A percentile compares a stretch with the other conserved stretches of the same genome.
These are phyloP conservation scores for Phytopythium montanum DNA, from an alignment of 352 stramenopile species.

Conservation along the genomic window DNA sequence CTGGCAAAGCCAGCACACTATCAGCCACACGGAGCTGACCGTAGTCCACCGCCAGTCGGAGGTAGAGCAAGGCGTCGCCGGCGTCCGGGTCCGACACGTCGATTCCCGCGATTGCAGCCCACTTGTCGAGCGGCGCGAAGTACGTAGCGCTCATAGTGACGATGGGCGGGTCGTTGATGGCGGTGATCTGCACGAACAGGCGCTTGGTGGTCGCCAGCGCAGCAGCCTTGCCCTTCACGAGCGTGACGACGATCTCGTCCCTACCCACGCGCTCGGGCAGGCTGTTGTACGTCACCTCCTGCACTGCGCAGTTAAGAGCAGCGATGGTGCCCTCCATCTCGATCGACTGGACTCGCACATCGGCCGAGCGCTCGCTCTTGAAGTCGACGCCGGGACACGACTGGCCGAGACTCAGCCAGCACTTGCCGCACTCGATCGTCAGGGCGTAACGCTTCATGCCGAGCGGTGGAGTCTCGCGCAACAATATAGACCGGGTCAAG, in stretches of 20 bases:
- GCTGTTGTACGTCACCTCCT: conserved; percentile 46
- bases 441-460: conserved; percentile 13
- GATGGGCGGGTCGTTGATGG: conserved; percentile 39
- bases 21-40: conserved; percentile 24
- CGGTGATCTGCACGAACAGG: conserved; percentile 35
- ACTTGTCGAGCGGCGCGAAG: conserved; percentile 25
- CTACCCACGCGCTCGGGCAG: conserved; percentile 18
- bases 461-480: conserved; percentile 9
- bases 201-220: conserved; percentile 16
- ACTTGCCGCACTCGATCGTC: conserved; percentile 30
- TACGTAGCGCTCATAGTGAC: conserved; percentile 25
- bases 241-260: conserved; percentile 40
- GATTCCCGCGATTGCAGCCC: conserved; percentile 21
- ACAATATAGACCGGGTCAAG: conserved; percentile 42
- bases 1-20: not conserved
- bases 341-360: conserved; percentile 5
- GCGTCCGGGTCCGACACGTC: conserved; percentile 40
- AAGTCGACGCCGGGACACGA: conserved; percentile 12
- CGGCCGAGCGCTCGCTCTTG: not conserved
- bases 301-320: conserved; percentile 44
- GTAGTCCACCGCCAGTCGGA: conserved; percentile 30
- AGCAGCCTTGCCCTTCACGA: conserved; percentile 18
- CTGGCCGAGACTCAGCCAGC: conserved; percentile 29
- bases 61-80: conserved; percentile 33
- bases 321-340: conserved; percentile 23